Conservation (phyloP, 805 yeast species). For the Grigorovia yakushimaensis region DNA sequence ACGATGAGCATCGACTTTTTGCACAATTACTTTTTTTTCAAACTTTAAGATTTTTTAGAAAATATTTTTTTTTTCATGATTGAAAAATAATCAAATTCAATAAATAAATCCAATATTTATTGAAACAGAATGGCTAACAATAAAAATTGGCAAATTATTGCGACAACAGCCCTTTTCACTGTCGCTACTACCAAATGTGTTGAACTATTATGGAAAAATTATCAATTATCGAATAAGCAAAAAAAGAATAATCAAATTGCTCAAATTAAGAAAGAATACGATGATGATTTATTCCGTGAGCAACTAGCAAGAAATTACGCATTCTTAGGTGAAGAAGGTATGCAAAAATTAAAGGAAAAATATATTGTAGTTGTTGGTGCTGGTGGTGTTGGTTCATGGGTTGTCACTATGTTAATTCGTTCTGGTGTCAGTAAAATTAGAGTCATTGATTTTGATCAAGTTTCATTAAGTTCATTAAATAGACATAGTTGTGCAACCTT, state of each 20-base stretch:
- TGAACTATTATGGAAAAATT: slow-evolving; percentile 22
- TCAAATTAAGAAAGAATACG: slow-evolving; percentile 23
- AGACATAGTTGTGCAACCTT: slow-evolving; percentile 93
- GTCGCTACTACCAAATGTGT: slow-evolving; percentile 24
- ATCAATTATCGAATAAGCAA: slow-evolving; percentile 3
- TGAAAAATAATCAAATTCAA: no score
- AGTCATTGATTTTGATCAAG: slow-evolving; percentile 93
- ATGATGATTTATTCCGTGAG: slow-evolving; percentile 73
- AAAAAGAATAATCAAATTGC: background rate
- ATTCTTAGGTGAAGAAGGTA: slow-evolving; percentile 79
- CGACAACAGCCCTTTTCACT: slow-evolving; percentile 27
- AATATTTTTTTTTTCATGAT: no score
- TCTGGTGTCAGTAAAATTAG: slow-evolving; percentile 77
- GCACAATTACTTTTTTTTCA: background rate
- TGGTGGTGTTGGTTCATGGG: slow-evolving; percentile 99
- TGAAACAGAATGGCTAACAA: no score
- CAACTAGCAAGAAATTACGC: slow-evolving; percentile 92
- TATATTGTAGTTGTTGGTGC: slow-evolving; percentile 79
- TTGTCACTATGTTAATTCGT: slow-evolving; percentile 78
- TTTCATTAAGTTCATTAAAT: slow-evolving; percentile 80
- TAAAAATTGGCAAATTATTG: slow-evolving; percentile 19
- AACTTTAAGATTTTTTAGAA: background rate
- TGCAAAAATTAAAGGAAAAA: slow-evolving; percentile 59
- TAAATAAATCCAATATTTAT: no score
- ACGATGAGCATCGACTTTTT: slow-evolving; percentile 1